Evolutionary conservation across 371 early-diverging fungal species (phyloP).

Genomic region (Mortierella polycephala): DNA sequence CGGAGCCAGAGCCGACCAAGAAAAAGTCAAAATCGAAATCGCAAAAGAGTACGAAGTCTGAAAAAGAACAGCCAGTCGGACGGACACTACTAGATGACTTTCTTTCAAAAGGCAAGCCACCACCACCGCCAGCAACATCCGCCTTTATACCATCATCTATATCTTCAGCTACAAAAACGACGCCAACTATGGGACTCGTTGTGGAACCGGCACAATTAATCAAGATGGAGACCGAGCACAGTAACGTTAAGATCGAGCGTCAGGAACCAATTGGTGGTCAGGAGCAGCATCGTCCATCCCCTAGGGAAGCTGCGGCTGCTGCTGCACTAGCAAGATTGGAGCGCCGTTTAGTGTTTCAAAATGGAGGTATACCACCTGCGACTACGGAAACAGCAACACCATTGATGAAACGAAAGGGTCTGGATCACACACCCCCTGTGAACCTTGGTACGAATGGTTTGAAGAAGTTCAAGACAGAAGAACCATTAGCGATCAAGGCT

Average conservation of each 20-base stretch:
- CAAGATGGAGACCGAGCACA: no score
- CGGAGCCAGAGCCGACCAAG: slow-evolving; percentile 56
- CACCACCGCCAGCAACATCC: background rate
- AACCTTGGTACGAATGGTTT: background rate
- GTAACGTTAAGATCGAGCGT: no score
- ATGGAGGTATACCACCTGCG: background rate
- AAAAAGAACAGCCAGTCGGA: slow-evolving; percentile 1
- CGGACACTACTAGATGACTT: slow-evolving; percentile 37
- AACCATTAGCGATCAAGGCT: no score
- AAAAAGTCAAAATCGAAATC: slow-evolving; percentile 21
- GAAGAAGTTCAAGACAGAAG: slow-evolving; percentile 16
- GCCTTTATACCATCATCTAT: background rate
- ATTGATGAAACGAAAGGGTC: slow-evolving; percentile 10
- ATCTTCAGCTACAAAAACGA: background rate
- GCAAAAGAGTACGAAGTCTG: slow-evolving; percentile 5
- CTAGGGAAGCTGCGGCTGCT: no score
- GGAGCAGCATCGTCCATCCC: background rate
- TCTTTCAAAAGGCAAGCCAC: slow-evolving; percentile 9
- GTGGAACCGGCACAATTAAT: background rate
- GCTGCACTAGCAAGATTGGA: no score
- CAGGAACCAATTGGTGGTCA: no score
- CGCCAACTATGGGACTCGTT: background rate
- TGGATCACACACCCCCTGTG: background rate
- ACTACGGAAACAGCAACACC: background rate
- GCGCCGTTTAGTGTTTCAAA: no score